phyloP scores from a whole-genome alignment of 169 alveolate genomes.

The Cryptosporidium bovis region DNA sequence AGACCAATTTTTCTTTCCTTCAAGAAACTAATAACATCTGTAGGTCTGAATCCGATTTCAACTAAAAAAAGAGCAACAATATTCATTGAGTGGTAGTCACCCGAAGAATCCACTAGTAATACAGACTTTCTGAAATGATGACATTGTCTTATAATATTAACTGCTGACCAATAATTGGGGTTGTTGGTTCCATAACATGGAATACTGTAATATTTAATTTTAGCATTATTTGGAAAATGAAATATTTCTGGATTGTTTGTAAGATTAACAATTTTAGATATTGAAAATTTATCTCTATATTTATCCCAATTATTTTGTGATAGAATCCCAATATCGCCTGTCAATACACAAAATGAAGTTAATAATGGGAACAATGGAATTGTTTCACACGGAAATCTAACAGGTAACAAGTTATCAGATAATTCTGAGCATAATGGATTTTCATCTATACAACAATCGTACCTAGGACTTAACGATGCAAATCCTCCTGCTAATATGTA shows the following conservation, averaged over 20 bases:
- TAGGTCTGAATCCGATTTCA: slow-evolving; percentile 52
- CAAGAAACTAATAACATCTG: slow-evolving; percentile 17
- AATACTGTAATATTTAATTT: slow-evolving; percentile 41
- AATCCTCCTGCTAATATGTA: slow-evolving; percentile 68
- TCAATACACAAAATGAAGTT: slow-evolving; percentile 30
- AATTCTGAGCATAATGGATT: slow-evolving; percentile 62
- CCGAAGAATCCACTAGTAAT: slow-evolving; percentile 44
- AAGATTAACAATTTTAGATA: slow-evolving; percentile 39
- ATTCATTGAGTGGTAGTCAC: slow-evolving; percentile 53
- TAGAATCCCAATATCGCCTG: slow-evolving; percentile 60
- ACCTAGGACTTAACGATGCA: slow-evolving; percentile 69
- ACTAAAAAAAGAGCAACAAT: slow-evolving; percentile 44
- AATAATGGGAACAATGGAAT: slow-evolving; percentile 50
- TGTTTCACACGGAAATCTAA: slow-evolving; percentile 55
- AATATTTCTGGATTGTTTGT: slow-evolving; percentile 52
- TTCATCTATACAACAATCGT: slow-evolving; percentile 54
- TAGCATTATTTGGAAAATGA: slow-evolving; percentile 35
- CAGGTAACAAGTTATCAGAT: not conserved
- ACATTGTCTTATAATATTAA: slow-evolving; percentile 53
- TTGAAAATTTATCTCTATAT: slow-evolving; percentile 28
- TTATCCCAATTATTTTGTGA: slow-evolving; percentile 61
- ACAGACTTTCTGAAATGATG: slow-evolving; percentile 55
- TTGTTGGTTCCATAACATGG: slow-evolving; percentile 55
- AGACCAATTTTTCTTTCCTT: slow-evolving; percentile 42
- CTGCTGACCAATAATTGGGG: slow-evolving; percentile 47